A percentile compares a stretch with the other conserved stretches of the same genome.
phyloP scores from a whole-genome alignment of 345 rosid genomes.

The Eucalyptus sp. region DNA sequence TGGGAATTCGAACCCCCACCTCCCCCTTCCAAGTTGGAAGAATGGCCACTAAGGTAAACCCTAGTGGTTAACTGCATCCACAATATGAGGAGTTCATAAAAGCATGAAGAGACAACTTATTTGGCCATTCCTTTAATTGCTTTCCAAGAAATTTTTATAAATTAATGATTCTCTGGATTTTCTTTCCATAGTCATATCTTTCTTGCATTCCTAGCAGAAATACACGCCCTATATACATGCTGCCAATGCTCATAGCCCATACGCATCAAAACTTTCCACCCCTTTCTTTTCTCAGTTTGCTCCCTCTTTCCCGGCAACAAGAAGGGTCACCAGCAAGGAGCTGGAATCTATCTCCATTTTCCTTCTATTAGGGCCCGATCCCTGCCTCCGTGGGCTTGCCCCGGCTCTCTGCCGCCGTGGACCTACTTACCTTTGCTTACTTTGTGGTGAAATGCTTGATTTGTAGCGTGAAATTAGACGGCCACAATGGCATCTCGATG shows the following conservation, averaged over 20 bases:
- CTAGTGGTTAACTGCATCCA: too few relatives aligned
- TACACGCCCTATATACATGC: neutral
- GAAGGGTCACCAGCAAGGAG: neutral
- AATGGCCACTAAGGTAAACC: too few relatives aligned
- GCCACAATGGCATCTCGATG: neutral
- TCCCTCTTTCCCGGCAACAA: neutral
- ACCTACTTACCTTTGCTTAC: neutral
- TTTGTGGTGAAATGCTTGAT: neutral
- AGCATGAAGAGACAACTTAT: neutral
- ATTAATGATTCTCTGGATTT: neutral
- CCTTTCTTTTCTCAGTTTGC: neutral
- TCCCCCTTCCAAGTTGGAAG: too few relatives aligned
- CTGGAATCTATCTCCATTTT: neutral
- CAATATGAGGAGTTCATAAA: neutral
- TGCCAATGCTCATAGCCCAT: neutral
- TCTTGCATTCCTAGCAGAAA: neutral
- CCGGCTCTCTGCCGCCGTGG: neutral
- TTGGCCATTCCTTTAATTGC: too few relatives aligned
- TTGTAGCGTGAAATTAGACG: neutral
- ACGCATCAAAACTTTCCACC: neutral
- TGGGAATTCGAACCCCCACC: too few relatives aligned
- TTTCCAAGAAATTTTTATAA: neutral
- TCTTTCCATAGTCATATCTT: neutral
- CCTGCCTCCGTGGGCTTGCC: neutral
- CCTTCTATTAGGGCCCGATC: neutral